Evolutionary conservation across 352 stramenopile species (phyloP).

Genomic region (Pythium phragmiticola): DNA sequence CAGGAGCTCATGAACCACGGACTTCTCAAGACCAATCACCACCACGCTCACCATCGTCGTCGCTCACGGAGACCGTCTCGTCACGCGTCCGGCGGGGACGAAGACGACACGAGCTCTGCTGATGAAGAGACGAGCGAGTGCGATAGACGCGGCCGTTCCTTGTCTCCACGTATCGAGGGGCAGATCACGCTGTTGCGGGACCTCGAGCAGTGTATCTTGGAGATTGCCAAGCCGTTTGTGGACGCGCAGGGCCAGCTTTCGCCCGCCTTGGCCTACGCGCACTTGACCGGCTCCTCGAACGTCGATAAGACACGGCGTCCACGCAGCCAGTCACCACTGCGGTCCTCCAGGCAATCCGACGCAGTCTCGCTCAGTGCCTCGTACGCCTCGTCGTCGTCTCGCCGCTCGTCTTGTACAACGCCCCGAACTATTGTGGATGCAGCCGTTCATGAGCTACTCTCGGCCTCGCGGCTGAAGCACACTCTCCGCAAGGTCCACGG

Average conservation of each 20-base stretch:
- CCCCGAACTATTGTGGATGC: conserved; percentile 8
- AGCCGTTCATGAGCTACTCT: conserved; percentile 34
- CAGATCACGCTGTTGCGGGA: conserved; percentile 16
- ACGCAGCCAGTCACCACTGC: conserved; percentile 18
- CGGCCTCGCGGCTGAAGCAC: conserved; percentile 35
- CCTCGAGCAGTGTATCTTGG: conserved; percentile 14
- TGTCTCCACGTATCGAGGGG: neutral
- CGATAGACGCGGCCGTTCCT: neutral
- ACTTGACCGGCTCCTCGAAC: conserved; percentile 7
- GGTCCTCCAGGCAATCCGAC: neutral
- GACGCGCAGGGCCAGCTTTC: conserved; percentile 17
- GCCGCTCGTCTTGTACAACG: conserved; percentile 9
- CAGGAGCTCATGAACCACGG: conserved; percentile 23
- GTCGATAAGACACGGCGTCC: neutral
- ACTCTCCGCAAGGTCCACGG: conserved; percentile 30
- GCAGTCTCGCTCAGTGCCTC: neutral
- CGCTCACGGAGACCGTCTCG: neutral
- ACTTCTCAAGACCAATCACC: neutral
- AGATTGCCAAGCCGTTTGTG: conserved; percentile 14
- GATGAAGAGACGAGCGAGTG: neutral
- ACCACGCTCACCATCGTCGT: neutral
- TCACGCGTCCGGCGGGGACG: neutral
- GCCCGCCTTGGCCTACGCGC: conserved; percentile 10
- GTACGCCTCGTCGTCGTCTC: neutral
- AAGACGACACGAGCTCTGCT: conserved; percentile 2